Conservation (phyloP, 345 rosid genomes). For the Eucalyptus coolabah region DNA sequence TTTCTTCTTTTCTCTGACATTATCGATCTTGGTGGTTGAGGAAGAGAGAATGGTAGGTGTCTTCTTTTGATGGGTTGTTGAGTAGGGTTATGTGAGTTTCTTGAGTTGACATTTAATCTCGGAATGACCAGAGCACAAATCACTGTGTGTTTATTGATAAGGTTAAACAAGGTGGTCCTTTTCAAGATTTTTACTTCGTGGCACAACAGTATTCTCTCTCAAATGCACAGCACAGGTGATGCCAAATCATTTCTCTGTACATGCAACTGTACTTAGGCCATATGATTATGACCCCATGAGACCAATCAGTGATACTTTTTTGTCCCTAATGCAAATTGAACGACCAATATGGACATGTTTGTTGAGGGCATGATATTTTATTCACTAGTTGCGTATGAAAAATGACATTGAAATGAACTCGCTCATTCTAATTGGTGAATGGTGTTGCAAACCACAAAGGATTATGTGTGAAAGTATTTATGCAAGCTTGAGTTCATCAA, state of each 20-base stretch:
- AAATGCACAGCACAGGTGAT: not conserved
- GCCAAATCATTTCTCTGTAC: not conserved
- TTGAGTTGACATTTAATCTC: constrained; percentile 1
- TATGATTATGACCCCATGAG: not conserved
- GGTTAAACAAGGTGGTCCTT: not conserved
- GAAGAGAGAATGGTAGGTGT: constrained; percentile 12
- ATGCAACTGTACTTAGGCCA: not conserved
- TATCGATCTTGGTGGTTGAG: not conserved
- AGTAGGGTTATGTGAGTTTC: not conserved
- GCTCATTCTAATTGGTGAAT: not conserved
- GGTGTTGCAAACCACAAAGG: not conserved
- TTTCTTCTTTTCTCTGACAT: not conserved
- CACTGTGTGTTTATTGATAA: not conserved
- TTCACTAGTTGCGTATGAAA: not conserved
- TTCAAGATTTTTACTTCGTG: not conserved
- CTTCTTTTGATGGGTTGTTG: constrained; percentile 1
- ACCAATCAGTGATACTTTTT: not conserved
- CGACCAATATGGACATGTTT: not conserved
- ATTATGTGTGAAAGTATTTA: not conserved
- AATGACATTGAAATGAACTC: not conserved
- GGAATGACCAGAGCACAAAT: not conserved
- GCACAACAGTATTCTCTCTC: not conserved
- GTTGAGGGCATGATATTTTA: not conserved
- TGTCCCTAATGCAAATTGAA: not conserved
- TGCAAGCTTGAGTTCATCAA: not conserved